Evolutionary conservation across 306 rosid species (phyloP), one percentile per base, ranked within the genome.

Genomic region (Urtica urens): DNA sequence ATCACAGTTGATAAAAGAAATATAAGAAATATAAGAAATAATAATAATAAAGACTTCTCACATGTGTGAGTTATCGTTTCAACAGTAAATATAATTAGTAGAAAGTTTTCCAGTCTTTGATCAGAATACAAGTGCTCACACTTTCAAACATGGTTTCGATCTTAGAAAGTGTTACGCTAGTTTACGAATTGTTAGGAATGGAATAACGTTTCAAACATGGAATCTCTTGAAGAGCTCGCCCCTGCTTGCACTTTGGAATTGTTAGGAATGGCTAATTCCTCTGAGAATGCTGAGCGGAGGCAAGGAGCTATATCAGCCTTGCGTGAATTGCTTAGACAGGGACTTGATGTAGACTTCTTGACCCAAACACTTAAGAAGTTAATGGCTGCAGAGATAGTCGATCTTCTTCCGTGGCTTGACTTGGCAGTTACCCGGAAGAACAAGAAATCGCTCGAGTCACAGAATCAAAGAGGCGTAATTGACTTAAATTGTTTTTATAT

Each of bases 181-280:
- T n/a, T n/a, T n/a, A n/a, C n/a, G n/a, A n/a, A n/a, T n/a, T n/a
- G n/a, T n/a, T n/a, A n/a, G n/a, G n/a, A n/a, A n/a, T n/a, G n/a
- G n/a, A n/a, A n/a, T n/a, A n/a, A n/a, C n/a, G n/a, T n/a, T n/a
- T n/a, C n/a, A n/a, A n/a, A n/a, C n/a, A n/a, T n/a, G n/a, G 93
- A 82, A 74, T 92, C 96, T 63, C 83, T 92, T 64, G 99, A 92
- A 77, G 99, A 82, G 65, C 96, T 92, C 50, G 96, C 99, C 29
- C 96, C 96, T 44, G 87, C 96, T 51, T 92, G 99, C 74, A 82
- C 94, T 24, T 68, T 92, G 73, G 99, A 92, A 69, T 59, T 85
- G 62, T 55, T 92, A 67, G 80, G 78, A 68, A 62, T 92, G 77
- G 68, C 93, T 50, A 80, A 64, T 48, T 57, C 64, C 53, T 80